Percentiles rank a stretch among this genome's conserved stretches.
Conservation (phyloP, 169 alveolate genomes). For the Cryptosporidium felis region DNA sequence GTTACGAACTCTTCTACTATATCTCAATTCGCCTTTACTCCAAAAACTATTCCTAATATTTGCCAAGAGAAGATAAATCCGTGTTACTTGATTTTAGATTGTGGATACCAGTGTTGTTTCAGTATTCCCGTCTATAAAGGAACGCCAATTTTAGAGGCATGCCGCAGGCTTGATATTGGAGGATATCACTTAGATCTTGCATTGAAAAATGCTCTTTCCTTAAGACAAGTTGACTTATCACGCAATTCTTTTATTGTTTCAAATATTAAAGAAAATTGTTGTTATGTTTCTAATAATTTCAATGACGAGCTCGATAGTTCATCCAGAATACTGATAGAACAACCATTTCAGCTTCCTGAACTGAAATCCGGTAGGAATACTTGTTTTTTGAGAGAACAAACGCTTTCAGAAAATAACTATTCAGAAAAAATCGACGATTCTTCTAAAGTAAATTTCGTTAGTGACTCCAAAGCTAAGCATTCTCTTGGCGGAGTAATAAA, state of each 20-base stretch:
- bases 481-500: neutral
- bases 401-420: too few relatives aligned
- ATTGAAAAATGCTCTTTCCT: conserved; percentile 33
- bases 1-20: conserved; percentile 31
- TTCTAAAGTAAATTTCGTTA: too few relatives aligned
- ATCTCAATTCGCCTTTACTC: conserved; percentile 46
- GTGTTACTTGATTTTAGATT: conserved; percentile 51
- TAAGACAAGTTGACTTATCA: conserved; percentile 55
- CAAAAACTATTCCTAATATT: conserved; percentile 41
- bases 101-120: conserved; percentile 61
- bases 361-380: neutral
- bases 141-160: conserved; percentile 31
- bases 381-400: too few relatives aligned
- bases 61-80: conserved; percentile 7
- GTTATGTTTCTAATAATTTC: conserved; percentile 45
- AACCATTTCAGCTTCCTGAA: conserved; percentile 26
- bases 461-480: neutral
- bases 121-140: conserved; percentile 60
- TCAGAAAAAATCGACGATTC: too few relatives aligned
- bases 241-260: conserved; percentile 35
- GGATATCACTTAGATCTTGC: conserved; percentile 58
- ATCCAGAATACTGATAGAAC: neutral
- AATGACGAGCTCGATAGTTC: neutral
- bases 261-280: conserved; percentile 42
- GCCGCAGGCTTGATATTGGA: conserved; percentile 67